Base-by-base conservation (phyloP, 371 early-diverging fungal genomes). In the Haplosporangium sp. region DNA sequence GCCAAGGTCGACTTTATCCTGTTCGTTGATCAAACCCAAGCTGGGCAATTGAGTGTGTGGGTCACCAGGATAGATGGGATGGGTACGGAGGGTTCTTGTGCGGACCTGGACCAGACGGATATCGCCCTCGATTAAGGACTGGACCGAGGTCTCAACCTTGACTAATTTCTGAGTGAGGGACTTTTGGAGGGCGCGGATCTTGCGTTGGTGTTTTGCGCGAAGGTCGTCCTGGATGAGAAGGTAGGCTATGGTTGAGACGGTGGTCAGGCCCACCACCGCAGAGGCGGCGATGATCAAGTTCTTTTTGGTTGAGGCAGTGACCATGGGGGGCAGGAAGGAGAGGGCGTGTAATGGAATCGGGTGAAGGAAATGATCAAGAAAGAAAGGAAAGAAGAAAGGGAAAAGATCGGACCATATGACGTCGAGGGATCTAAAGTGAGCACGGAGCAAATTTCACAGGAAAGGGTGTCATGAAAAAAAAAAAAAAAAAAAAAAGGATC, bases 151-250 rank as follows among this genome's bases (percentile, higher is more conserved):
- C 20, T 77, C 77, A 54, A 67, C 55, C 43, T 64, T 67, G 55
- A 23, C n/a, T 53, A 67, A 56, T 21, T 67, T 61, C 36, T 55
- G 51, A 29, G 21, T 13, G 21, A 71, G 67, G 0, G 48, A 18
- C 53, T 67, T 70, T 56, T 77, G 77, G 18, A 55, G 60, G 14
- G 67, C 18, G 2, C 64, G 59, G 61, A 77, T 37, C 36, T 55
- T 47, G 54, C 77, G 71, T 13, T 50, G 72, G 55, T 77, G 77
- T 48, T 77, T 70, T 41, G 67, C 72, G 11, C 53, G 62, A n/a
- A 67, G 71, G 51, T 77, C 77, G 64, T 77, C 77, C 47, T 77
- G 77, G 62, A 77, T 77, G 29, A 77, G 67, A 1, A 70, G 43
- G 64, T 77, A 67, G 45, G 67, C 77, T 6, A 77, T 38, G 9